Evolutionary conservation across 2,329 filamentous ascomycete species (phyloP).

Genomic region (Ceratocystis destructans): DNA sequence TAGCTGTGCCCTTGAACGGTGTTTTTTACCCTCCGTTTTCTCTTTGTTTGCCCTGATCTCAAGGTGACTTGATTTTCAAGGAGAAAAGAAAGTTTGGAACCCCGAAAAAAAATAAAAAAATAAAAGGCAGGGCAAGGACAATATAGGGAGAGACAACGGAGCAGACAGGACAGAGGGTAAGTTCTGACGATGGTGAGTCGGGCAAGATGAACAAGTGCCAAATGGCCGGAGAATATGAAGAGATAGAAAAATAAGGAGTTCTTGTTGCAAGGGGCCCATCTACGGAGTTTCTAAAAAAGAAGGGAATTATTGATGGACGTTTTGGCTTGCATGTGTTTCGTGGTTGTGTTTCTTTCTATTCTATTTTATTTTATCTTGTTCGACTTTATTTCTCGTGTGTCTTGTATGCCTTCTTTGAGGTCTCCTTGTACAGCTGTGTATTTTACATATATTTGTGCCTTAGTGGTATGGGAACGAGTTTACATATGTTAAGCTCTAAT

Average conservation of each 20-base stretch:
- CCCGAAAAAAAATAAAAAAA: background rate
- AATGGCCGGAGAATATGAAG: background rate
- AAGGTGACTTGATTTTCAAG: background rate
- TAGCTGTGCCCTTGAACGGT: slow-evolving; percentile 1
- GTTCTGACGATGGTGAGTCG: too few species aligned
- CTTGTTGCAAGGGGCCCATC: background rate
- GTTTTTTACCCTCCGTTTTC: background rate
- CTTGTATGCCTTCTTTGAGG: background rate
- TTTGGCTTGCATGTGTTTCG: background rate
- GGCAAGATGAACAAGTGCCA: background rate
- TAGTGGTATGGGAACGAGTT: too few species aligned
- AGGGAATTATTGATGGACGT: background rate
- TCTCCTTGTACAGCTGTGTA: too few species aligned
- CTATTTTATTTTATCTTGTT: background rate
- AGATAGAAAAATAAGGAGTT: background rate
- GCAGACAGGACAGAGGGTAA: background rate
- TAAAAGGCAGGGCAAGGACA: background rate
- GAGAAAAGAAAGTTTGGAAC: background rate
- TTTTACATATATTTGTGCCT: too few species aligned
- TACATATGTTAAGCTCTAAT: too few species aligned
- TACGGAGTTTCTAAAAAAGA: background rate
- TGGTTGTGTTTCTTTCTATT: too few species aligned
- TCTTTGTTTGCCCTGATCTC: background rate
- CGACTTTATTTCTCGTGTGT: background rate
- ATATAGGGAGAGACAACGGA: background rate